A percentile compares a stretch with the other conserved stretches of the same genome.
phyloP scores from a whole-genome alignment of 2,329 filamentous ascomycete species.

The Xylaria sp. region DNA sequence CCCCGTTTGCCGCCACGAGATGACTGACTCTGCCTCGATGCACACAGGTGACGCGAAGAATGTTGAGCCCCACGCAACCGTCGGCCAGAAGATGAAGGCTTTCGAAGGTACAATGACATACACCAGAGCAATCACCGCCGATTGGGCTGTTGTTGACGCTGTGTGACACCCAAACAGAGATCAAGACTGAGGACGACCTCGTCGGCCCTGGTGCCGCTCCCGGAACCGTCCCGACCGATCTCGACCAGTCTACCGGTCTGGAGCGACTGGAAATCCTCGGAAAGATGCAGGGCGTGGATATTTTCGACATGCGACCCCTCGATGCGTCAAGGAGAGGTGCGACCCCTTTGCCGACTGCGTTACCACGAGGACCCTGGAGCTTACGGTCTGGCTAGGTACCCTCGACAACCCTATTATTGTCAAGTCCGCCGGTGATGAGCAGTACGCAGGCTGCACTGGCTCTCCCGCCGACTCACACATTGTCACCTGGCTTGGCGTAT shows the following conservation, averaged over 20 bases:
- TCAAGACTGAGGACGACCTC: slow-evolving; percentile 85
- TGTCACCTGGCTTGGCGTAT: slow-evolving; percentile 89
- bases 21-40: slow-evolving; percentile 44
- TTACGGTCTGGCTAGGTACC: slow-evolving; percentile 70
- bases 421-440: slow-evolving; percentile 92
- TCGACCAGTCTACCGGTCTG: slow-evolving; percentile 95
- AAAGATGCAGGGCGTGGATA: slow-evolving; percentile 98
- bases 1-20: neutral
- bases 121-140: neutral
- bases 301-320: slow-evolving; percentile 98
- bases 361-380: slow-evolving; percentile 31
- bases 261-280: slow-evolving; percentile 98
- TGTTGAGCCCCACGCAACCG: slow-evolving; percentile 57
- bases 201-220: slow-evolving; percentile 81
- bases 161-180: slow-evolving; percentile 67
- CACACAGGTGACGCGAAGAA: slow-evolving; percentile 56
- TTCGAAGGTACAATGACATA: slow-evolving; percentile 56
- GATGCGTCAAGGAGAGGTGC: slow-evolving; percentile 88
- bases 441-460: slow-evolving; percentile 96
- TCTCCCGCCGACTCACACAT: slow-evolving; percentile 90
- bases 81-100: slow-evolving; percentile 53
- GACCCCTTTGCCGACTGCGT: slow-evolving; percentile 4
- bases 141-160: slow-evolving; percentile 37
- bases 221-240: slow-evolving; percentile 89
- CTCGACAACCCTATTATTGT: slow-evolving; percentile 90